Evolutionary conservation across 2,329 filamentous ascomycete genomes (phyloP), one percentile per base, ranked within the genome.

Genomic region (Colletotrichum godetiae): DNA sequence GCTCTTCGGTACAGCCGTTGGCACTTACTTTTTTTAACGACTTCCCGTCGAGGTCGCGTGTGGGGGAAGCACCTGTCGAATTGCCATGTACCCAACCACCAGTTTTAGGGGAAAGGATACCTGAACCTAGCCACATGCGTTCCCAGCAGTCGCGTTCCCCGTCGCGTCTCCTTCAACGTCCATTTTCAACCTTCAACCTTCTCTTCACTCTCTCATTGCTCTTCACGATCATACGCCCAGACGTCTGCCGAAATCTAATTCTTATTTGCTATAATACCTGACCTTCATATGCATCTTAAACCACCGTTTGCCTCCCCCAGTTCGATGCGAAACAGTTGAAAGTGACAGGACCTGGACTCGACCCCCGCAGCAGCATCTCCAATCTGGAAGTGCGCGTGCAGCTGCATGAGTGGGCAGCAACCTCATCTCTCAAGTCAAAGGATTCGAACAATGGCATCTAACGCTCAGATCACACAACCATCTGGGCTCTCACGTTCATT

Each of bases 81-180:
- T 19, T 35, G 7, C 22, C 6, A 46, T 69, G 67, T 73, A 71
- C 19, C n/a, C n/a, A 15, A 13, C 35, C 29, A n/a, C 37, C 33
- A 29, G 33, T 24, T 55, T 3, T 11, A 10, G 4, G 31, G 5
- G 13, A 19, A 22, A 22, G 37, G 29, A 27, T 61, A 73, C 60
- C 29, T 37, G 8, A 11, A 19, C 24, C 5, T 15, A 7, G 60
- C 70, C 22, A 29, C 27, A 29, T 61, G 67, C 60, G 15, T 6
- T 15, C 56, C 55, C 67, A 37, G 31, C 27, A 65, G 67, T 65
- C 67, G 60, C 70, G 70, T 65, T 35, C 70, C 60, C 65, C 66
- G 67, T 66, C 46, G 60, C 37, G 10, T 15, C 13, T 10, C 27
- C 12, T 13, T n/a, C 55, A 70, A 72, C 52, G 59, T 31, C 33